A percentile compares a stretch with the other conserved stretches of the same genome.
These are phyloP conservation scores for sorghum (Sorghum bicolor) DNA, from an alignment of 176 grass and related monocot genomes.

Conservation along the genomic window DNA sequence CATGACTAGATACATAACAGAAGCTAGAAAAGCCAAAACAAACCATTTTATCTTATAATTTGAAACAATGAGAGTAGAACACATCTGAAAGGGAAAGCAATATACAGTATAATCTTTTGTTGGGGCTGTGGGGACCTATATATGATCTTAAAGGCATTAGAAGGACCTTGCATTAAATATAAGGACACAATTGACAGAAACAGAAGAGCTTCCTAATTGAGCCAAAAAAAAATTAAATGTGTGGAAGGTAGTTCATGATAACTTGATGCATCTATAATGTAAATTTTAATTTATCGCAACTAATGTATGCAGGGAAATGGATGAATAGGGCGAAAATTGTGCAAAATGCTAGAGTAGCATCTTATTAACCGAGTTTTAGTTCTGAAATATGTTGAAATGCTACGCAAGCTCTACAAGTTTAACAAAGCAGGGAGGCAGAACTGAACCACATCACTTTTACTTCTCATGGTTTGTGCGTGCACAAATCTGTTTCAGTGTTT, in stretches of 20 bases:
- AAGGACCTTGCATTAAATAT: not conserved
- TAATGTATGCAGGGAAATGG: not conserved
- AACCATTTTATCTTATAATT: too few relatives aligned
- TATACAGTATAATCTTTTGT: not conserved
- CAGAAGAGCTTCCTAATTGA: not conserved
- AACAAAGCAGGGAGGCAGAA: not conserved
- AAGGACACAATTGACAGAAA: not conserved
- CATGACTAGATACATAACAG: too few relatives aligned
- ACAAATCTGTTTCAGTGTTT: not conserved
- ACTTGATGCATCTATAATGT: not conserved
- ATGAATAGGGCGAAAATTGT: not conserved
- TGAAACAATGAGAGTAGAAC: too few relatives aligned
- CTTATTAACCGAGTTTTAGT: not conserved
- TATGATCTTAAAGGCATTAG: not conserved
- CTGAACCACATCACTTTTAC: not conserved
- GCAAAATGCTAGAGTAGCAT: not conserved
- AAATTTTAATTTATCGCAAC: not conserved
- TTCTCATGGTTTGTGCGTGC: not conserved
- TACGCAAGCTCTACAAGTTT: not conserved
- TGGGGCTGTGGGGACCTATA: not conserved
- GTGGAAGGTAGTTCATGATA: not conserved
- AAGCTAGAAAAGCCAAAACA: too few relatives aligned
- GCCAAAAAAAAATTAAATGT: not conserved
- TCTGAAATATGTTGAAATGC: not conserved
- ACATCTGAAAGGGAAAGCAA: not conserved